A percentile compares a stretch with the other conserved stretches of the same genome.
Evolutionary conservation across 2,329 filamentous ascomycete species (phyloP).

Genomic region (Gnomoniopsis smithogilvyi): DNA sequence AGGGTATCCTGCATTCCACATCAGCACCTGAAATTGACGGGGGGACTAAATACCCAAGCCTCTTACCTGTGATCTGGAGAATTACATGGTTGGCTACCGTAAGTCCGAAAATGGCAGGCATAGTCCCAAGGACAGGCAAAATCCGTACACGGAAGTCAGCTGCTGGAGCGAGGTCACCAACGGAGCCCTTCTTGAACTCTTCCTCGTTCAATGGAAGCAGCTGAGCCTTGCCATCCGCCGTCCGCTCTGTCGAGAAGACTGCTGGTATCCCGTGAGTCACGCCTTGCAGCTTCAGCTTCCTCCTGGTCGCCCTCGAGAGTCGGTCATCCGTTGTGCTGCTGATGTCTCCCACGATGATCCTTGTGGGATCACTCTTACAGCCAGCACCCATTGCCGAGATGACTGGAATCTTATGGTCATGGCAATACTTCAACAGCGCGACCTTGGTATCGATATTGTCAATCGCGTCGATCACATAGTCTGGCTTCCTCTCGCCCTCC

Average conservation of each 20-base stretch:
- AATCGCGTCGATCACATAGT: constrained; percentile 95
- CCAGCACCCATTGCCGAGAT: constrained; percentile 96
- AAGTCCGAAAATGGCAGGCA: constrained; percentile 95
- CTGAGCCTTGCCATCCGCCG: constrained; percentile 85
- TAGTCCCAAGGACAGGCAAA: constrained; percentile 88
- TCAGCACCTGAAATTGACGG: neutral
- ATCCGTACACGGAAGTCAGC: constrained; percentile 95
- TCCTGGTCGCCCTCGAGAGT: constrained; percentile 78
- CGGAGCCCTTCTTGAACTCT: constrained; percentile 80
- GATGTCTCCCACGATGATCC: constrained; percentile 88
- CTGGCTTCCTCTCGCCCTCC: constrained; percentile 62
- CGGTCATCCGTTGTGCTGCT: constrained; percentile 84
- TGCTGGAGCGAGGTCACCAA: constrained; percentile 82
- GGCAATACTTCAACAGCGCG: constrained; percentile 81
- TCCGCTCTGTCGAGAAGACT: constrained; percentile 89
- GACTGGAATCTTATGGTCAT: constrained; percentile 72
- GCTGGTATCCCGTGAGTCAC: constrained; percentile 84
- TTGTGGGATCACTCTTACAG: constrained; percentile 83
- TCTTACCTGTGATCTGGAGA: constrained; percentile 61
- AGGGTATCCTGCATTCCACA: constrained; percentile 62
- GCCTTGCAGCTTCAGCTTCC: constrained; percentile 73
- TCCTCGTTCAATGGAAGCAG: constrained; percentile 83
- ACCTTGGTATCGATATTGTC: constrained; percentile 99
- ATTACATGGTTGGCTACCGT: constrained; percentile 92
- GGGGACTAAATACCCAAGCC: neutral